A percentile compares a stretch with the other conserved stretches of the same genome.
phyloP scores from a whole-genome alignment of 1,284 basidiomycete genomes.

The Amylostereum chailletii region DNA sequence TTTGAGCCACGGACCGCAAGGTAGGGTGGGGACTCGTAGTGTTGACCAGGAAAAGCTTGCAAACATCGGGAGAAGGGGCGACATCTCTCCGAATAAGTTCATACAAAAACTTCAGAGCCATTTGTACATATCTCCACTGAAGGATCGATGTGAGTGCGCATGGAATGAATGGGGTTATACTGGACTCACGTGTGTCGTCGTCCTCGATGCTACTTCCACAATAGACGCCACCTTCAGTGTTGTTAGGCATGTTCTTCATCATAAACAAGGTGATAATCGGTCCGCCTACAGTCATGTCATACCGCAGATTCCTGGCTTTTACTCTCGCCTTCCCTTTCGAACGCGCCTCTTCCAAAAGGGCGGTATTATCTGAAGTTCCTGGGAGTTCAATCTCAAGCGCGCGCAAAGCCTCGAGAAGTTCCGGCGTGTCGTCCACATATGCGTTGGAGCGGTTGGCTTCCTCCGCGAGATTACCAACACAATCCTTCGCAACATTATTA shows the following conservation, averaged over 20 bases:
- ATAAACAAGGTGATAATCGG: background rate
- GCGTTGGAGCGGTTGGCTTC: slow-evolving; percentile 54
- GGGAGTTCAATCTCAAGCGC: slow-evolving; percentile 44
- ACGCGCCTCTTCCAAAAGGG: slow-evolving; percentile 34
- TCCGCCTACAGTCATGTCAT: slow-evolving; percentile 40
- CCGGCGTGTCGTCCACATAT: slow-evolving; percentile 38
- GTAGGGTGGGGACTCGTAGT: slow-evolving; percentile 75
- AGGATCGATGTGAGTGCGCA: slow-evolving; percentile 3
- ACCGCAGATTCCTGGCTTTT: slow-evolving; percentile 33
- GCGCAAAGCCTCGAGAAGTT: slow-evolving; percentile 35
- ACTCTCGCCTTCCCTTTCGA: slow-evolving; percentile 33
- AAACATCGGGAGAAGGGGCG: slow-evolving; percentile 54
- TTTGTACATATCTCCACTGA: slow-evolving; percentile 88
- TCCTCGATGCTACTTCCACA: slow-evolving; percentile 55
- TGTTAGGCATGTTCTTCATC: slow-evolving; percentile 7
- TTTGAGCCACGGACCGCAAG: slow-evolving; percentile 66
- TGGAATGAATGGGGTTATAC: slow-evolving; percentile 3
- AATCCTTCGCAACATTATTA: slow-evolving; percentile 64
- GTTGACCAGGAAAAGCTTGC: slow-evolving; percentile 63
- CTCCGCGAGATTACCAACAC: slow-evolving; percentile 47
- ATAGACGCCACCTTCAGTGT: slow-evolving; percentile 48
- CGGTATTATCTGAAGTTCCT: slow-evolving; percentile 28
- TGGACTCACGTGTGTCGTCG: slow-evolving; percentile 61
- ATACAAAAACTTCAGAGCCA: slow-evolving; percentile 66
- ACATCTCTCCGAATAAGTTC: slow-evolving; percentile 72